Base-by-base conservation (phyloP, 345 rosid genomes). In the Boechera stricta region DNA sequence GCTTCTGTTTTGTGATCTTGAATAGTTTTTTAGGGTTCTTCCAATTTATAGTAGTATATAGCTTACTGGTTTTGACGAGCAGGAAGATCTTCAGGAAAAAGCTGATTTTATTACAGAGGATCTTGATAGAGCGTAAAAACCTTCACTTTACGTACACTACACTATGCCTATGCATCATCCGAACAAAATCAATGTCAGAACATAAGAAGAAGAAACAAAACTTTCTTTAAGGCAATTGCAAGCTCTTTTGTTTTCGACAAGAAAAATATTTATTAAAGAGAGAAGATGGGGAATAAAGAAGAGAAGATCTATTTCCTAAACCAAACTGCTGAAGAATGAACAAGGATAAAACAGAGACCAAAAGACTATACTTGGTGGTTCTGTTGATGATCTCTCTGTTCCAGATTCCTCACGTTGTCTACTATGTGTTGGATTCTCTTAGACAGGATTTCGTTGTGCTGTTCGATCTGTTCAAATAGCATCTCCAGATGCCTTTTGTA, bases 401-500 rank as follows among this genome's bases (percentile, higher is more conserved):
- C 99, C 35, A 93, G 79, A 65, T 86, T 89, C 76, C 81, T 88
- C 69, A 95, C 97, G 32, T 71, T 85, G 29, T 90, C 89, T 36
- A 93, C 97, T 53, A 91, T 88, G 85, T 86, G 94, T 21, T 87
- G 89, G 67, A 95, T 91, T 84, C 86, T 93, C 84, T 87, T 93
- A 28, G 98, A 88, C 33, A 95, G 83, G 67, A 82, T 81, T 80
- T 87, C 92, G 6, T 96, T 92, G 79, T 96, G 94, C 76, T 89
- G 88, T 64, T 93, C 99, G 29, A 96, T 96, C 68, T 93, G 95
- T 73, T 96, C 96, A 41, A 93, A 89, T 21, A 96, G 79, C 81
- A 96, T 78, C 71, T 96, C 99, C 24, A 96, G 88, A 74, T 96
- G 98, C 80, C 92, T 90, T 76, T 93, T 93, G 71, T 96, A 96